Conservation (phyloP, 2,329 filamentous ascomycete species). For the Phaeosphaeriaceae sp. region DNA sequence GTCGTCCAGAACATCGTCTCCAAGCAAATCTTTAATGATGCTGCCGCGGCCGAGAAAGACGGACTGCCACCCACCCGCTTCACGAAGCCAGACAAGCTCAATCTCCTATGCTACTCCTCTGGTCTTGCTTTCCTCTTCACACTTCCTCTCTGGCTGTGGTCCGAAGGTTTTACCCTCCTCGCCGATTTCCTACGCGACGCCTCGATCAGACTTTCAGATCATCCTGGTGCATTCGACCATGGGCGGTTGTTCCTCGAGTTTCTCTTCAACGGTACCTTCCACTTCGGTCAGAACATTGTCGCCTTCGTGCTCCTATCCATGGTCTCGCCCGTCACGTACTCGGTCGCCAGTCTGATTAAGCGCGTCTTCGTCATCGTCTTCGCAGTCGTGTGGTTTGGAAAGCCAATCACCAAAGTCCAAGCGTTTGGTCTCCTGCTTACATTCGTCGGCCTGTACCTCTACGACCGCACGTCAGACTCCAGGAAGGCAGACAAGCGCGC, state of each 20-base stretch:
- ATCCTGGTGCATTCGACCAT: constrained; percentile 74
- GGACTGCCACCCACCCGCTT: constrained; percentile 62
- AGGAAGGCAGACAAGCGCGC: constrained; percentile 87
- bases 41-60: constrained; percentile 82
- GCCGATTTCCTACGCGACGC: constrained; percentile 82
- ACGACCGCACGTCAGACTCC: constrained; percentile 88
- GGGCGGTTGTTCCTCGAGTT: constrained; percentile 77
- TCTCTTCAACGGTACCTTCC: constrained; percentile 94
- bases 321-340: constrained; percentile 96
- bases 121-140: constrained; percentile 90
- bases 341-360: constrained; percentile 94
- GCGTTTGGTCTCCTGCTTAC: constrained; percentile 86
- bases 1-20: constrained; percentile 99
- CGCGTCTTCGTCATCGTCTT: constrained; percentile 96
- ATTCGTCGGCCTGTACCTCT: constrained; percentile 91
- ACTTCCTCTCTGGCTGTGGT: constrained; percentile 89
- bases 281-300: constrained; percentile 95
- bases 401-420: constrained; percentile 82
- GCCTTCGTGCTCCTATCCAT: constrained; percentile 92
- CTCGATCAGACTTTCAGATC: constrained; percentile 76
- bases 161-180: constrained; percentile 80
- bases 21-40: constrained; percentile 96
- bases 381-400: constrained; percentile 96
- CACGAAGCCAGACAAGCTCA: constrained; percentile 93
- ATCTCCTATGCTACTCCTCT: constrained; percentile 96